Conservation (phyloP, 106 monocot genomes). For the Triglochin maritima region DNA sequence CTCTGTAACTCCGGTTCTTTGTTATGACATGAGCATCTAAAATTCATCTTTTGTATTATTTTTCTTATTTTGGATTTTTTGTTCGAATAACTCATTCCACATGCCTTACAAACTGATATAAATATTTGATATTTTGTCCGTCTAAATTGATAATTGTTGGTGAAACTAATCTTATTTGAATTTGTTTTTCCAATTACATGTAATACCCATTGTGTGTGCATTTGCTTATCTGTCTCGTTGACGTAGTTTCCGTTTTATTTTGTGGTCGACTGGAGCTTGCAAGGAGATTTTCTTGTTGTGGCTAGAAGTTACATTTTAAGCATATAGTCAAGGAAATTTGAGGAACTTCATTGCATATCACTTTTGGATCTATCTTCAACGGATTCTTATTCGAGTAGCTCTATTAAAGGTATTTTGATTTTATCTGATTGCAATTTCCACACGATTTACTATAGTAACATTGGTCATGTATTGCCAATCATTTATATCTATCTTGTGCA, state of each 20-base stretch:
- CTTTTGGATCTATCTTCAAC: conserved; percentile 46
- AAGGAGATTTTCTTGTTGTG: conserved; percentile 56
- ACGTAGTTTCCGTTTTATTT: neutral
- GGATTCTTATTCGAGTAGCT: neutral
- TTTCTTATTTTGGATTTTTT: too few relatives aligned
- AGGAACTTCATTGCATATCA: conserved; percentile 38
- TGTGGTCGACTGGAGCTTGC: conserved; percentile 59
- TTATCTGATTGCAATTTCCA: conserved; percentile 8
- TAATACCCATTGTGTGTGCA: too few relatives aligned
- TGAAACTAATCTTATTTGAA: conserved; percentile 1
- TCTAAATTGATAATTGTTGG: neutral
- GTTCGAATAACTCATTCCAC: too few relatives aligned
- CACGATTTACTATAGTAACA: too few relatives aligned
- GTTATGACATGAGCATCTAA: too few relatives aligned
- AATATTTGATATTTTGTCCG: too few relatives aligned
- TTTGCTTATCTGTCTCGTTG: neutral
- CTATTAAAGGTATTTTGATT: neutral
- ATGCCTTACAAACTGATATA: too few relatives aligned
- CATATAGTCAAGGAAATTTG: conserved; percentile 48
- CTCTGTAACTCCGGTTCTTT: too few relatives aligned
- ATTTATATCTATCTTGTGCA: too few relatives aligned
- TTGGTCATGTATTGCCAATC: too few relatives aligned
- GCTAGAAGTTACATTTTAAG: conserved; percentile 37
- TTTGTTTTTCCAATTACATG: neutral
- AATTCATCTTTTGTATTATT: too few relatives aligned